phyloP scores from a whole-genome alignment of 192 early-diverging fungal genomes.

The Obelidium mucronatum region DNA sequence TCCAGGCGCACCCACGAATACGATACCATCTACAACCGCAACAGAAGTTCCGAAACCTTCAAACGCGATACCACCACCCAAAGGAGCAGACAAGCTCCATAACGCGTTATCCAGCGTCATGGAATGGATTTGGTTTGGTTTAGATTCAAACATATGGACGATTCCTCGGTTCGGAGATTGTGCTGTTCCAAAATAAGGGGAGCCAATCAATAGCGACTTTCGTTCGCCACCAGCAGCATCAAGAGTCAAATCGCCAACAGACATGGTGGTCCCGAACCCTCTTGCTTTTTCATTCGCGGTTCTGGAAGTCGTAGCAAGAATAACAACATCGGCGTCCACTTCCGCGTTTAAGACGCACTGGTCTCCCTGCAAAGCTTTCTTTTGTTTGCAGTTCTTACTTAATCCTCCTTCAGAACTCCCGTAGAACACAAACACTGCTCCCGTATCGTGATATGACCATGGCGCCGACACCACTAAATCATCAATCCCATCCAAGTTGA shows the following conservation, averaged over 20 bases:
- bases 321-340: conserved; percentile 17
- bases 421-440: conserved; percentile 33
- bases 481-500: conserved; percentile 87
- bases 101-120: conserved; percentile 4
- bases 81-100: conserved; percentile 13
- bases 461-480: conserved; percentile 81
- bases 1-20: conserved; percentile 29
- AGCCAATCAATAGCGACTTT: conserved; percentile 25
- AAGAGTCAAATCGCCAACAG: conserved; percentile 23
- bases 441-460: background rate
- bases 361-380: background rate
- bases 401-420: conserved; percentile 7
- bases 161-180: conserved; percentile 17
- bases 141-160: conserved; percentile 25
- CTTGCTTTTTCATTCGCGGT: background rate
- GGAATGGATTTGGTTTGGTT: background rate
- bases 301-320: background rate
- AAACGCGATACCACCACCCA: background rate
- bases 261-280: conserved; percentile 16
- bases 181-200: conserved; percentile 21
- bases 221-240: conserved; percentile 17
- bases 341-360: conserved; percentile 10
- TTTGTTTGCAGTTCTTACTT: background rate
- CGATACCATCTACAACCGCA: background rate
- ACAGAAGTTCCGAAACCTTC: conserved; percentile 30